These are phyloP conservation scores for Lecanicillium sp. DNA, from an alignment of 2,329 filamentous ascomycete genomes.

Conservation along the genomic window DNA sequence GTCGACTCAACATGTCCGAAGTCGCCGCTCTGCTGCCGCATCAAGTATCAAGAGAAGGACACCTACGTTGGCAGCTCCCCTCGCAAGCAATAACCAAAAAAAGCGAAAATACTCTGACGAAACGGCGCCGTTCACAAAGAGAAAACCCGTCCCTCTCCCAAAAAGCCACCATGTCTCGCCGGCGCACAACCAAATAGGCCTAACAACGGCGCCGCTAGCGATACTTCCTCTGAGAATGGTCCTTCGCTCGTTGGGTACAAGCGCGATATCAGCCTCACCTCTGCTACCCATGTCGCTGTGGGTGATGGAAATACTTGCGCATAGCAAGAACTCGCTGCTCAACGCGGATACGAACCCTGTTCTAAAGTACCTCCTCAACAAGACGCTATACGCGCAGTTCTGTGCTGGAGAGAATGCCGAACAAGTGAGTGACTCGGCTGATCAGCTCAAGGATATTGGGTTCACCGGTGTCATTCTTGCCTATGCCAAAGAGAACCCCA, in stretches of 20 bases:
- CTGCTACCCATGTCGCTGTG: constrained; percentile 63
- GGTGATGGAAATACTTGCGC: constrained; percentile 59
- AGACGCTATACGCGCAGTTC: constrained; percentile 84
- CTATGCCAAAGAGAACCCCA: constrained; percentile 59
- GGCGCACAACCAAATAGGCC: too few relatives aligned
- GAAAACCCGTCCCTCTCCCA: too few relatives aligned
- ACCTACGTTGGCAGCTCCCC: too few relatives aligned
- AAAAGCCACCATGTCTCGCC: too few relatives aligned
- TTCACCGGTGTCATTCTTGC: constrained; percentile 78
- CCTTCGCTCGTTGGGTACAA: constrained; percentile 62
- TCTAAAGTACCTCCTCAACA: constrained; percentile 63
- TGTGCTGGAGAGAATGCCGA: constrained; percentile 68
- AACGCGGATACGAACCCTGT: constrained; percentile 69
- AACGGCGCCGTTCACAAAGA: too few relatives aligned
- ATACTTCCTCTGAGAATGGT: constrained; percentile 58
- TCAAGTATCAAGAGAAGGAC: too few relatives aligned
- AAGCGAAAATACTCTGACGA: too few relatives aligned
- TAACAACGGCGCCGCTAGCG: constrained; percentile 40
- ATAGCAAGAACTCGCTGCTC: constrained; percentile 56
- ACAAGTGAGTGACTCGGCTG: constrained; percentile 60
- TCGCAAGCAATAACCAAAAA: too few relatives aligned
- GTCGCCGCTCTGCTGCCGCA: too few relatives aligned
- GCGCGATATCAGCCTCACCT: constrained; percentile 60
- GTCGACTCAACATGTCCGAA: too few relatives aligned
- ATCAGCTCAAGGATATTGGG: constrained; percentile 60